A percentile compares a stretch with the other conserved stretches of the same genome.
Evolutionary conservation across 805 yeast species (phyloP).

Genomic region (Pichia scutulata): DNA sequence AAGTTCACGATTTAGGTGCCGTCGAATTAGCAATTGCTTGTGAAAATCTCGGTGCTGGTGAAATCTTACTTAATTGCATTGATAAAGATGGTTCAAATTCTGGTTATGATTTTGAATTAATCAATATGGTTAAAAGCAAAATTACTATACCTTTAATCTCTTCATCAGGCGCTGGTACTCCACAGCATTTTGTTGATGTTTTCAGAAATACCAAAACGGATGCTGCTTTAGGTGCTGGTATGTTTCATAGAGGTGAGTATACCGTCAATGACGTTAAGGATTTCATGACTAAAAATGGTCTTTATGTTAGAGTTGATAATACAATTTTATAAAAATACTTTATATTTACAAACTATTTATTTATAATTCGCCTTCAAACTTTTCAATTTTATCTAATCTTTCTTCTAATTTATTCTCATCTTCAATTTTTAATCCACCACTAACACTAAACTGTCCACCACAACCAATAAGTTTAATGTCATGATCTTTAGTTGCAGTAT

Average conservation of each 20-base stretch:
- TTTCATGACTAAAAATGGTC: constrained; percentile 48
- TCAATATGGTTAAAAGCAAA: constrained; percentile 65
- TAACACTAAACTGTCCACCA: constrained; percentile 92
- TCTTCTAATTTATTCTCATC: constrained; percentile 46
- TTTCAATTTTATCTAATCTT: constrained; percentile 44
- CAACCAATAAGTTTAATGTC: constrained; percentile 72
- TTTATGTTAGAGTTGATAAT: constrained; percentile 66
- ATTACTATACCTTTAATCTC: constrained; percentile 93
- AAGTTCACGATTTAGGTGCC: constrained; percentile 80
- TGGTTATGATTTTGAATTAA: constrained; percentile 85
- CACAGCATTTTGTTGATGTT: constrained; percentile 84
- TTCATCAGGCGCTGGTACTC: constrained; percentile 95
- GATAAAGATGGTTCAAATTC: constrained; percentile 96
- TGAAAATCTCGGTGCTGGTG: constrained; percentile 95
- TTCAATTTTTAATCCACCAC: constrained; percentile 65
- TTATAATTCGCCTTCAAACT: constrained; percentile 32
- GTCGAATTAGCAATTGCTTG: constrained; percentile 82
- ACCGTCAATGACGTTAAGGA: constrained; percentile 78
- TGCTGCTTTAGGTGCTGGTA: constrained; percentile 98
- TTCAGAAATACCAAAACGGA: constrained; percentile 76
- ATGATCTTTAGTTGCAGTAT: constrained; percentile 85
- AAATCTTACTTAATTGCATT: constrained; percentile 83
- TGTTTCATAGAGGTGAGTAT: constrained; percentile 94
- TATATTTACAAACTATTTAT: neutral
- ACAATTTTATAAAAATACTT: neutral